Base-by-base conservation (phyloP, 495 filamentous ascomycete species). In the Hypomontagnella monticulosa region DNA sequence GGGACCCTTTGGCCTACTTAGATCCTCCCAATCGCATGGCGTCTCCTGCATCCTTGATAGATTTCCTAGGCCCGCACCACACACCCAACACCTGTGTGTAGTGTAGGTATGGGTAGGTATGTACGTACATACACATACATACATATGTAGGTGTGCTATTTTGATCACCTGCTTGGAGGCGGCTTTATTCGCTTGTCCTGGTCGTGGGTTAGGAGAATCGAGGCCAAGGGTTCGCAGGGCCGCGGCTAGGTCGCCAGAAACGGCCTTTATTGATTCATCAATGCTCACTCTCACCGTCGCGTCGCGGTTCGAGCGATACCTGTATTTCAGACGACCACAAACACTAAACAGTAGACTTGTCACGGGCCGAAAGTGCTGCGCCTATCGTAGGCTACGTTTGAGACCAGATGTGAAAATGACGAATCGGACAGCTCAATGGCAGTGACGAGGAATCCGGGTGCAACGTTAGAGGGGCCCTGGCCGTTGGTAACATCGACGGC, bases 21-120 rank as follows among this genome's bases (percentile, higher is more conserved):
- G 66, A 69, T 69, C 66, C 66, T 57, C 57, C 66, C 66, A 69
- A 69, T 69, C 61, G 66, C 55, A 53, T 38, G 30, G 56, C 66
- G 38, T 61, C 56, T 56, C 34, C 61, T 61, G 36, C 61, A 69
- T 55, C 65, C 58, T 43, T 40, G 65, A 32, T 14, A 58, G 53
- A 54, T 68, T 63, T 50, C 23, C 58, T 58, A 53, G 57, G 58
- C 52, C 57, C 34, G 49, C 57, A 27, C 23, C 23, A 27, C 23
- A 27, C 23, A 27, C 23, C 53, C 15, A 62, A 67, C 46, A 57
- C 43, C 11, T 54, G 41, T 50, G 50, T 40, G 36, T 40, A 40
- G 14, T 40, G 36, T 40, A 40, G 36, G 36, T 40, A 40, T 40
- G 36, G 3, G 6, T 6, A 27, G 2, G 11, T 3, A 15, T 10